Base-by-base conservation (phyloP, 768 basidiomycete species). In the Mycena indigotica region DNA sequence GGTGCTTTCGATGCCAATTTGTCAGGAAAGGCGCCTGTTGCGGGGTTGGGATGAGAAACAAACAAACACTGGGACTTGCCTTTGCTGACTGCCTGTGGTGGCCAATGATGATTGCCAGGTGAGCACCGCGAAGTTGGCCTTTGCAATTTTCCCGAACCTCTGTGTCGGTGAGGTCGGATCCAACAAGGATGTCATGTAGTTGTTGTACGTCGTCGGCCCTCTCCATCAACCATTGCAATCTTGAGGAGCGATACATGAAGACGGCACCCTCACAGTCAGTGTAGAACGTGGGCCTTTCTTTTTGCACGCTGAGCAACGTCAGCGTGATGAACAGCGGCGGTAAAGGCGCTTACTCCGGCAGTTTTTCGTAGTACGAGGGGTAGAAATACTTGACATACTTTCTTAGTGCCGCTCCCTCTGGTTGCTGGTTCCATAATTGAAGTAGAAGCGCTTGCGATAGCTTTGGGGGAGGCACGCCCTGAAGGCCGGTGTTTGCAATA, bases 11-110 rank as follows among this genome's bases (percentile, higher is more conserved):
- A 28, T 57, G 56, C 56, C 56, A 57, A 2, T 23, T 17, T 1
- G 56, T 19, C 1, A 57, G 19, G 13, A 12, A 30, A 3, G 56
- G 56, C 13, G 32, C 32, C 5, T n/a, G 38, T 56, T 29, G 2
- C 13, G 12, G 28, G 1, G 26, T 17, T 3, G 51, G 24, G 13
- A 29, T 25, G 21, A 50, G 16, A 16, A 38, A 17, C 5, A 45
- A 23, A 16, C 13, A 26, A 23, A 45, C 30, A 35, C 17, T 35
- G 32, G 32, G 17, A 57, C 29, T 6, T 3, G 52, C 56, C 19
- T 2, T 23, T 2, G 56, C 26, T 1, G 40, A 57, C 29, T 57
- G 56, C 13, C 56, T 38, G 19, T 57, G 50, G 40, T 52, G 40
- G 5, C 56, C 56, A 46, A 52, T 17, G 15, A 57, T 52, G 1